Evolutionary conservation across 225 moss, liverwort and hornwort species (phyloP), one percentile per base, ranked within the genome.

Genomic region (Asterella californica): DNA sequence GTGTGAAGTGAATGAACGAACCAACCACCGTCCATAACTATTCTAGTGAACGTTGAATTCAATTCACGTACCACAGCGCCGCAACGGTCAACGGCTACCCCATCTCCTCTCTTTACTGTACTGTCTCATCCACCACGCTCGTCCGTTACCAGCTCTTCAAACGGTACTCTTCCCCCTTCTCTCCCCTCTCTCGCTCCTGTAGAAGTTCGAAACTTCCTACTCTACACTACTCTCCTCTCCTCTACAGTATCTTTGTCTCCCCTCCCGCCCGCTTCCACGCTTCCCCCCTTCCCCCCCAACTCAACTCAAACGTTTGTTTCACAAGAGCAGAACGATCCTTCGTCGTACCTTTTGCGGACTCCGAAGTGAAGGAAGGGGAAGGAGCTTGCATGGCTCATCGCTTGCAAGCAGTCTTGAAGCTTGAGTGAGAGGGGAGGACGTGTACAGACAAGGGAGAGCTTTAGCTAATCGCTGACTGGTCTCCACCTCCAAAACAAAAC

Each of bases 151-250:
- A 29, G 17, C 15, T n/a, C n/a, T 73, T 73, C 72, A 73, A 73
- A 73, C 72, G 72, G 72, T 52, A 7, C 72, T 72, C 72, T 50
- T 49, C 50, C 49, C 72, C 45, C 49, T 24, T 45, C 34, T 42
- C 2, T 42, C 27, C 62, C 62, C 29, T 62, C 62, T n/a, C 27
- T 62, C 42, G 21, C 7, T 22, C 15, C 42, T 7, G 17, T 30
- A 32, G 64, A 65, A 70, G 70, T 70, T 73, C 50, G 72, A 73
- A 52, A 68, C 34, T 64, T 22, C 21, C 62, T 29, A 10, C 62
- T 5, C 27, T 29, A 3, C 62, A 0, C 62, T 62, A 10, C 6
- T 21, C 3, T 21, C 22, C 7, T 21, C 10, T 27, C 25, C 19
- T n/a, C 62, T 0, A 6, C 8, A 1, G 5, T 21, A n/a, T 4